phyloP scores from a whole-genome alignment of 495 filamentous ascomycete genomes.

The Penicillium mononematosum region DNA sequence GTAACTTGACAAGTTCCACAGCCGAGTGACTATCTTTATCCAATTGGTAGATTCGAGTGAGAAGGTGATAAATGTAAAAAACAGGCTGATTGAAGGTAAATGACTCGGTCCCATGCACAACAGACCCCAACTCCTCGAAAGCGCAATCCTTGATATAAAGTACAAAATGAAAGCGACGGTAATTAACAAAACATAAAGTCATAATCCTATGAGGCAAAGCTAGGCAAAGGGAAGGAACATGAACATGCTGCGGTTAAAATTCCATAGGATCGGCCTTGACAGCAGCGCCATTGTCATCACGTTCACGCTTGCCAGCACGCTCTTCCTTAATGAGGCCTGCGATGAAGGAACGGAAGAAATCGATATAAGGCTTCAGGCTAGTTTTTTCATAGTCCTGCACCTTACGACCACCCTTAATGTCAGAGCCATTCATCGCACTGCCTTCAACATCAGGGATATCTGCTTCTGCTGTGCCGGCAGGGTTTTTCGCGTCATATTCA shows the following conservation, averaged over 20 bases:
- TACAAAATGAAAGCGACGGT: not conserved
- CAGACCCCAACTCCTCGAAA: conserved; percentile 5
- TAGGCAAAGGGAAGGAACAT: conserved; percentile 2
- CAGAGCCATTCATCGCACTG: conserved; percentile 35
- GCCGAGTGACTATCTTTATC: not conserved
- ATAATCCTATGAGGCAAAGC: conserved; percentile 10
- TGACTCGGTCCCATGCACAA: not conserved
- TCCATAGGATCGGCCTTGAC: conserved; percentile 55
- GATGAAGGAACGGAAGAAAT: conserved; percentile 83
- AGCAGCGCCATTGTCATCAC: conserved; percentile 51
- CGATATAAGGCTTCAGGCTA: conserved; percentile 86
- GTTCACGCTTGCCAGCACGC: conserved; percentile 67
- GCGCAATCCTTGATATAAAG: not conserved
- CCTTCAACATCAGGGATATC: conserved; percentile 42
- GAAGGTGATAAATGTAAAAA: not conserved
- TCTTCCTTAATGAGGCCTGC: conserved; percentile 77
- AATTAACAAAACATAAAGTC: conserved; percentile 18
- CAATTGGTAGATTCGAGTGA: not conserved
- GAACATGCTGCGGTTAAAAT: conserved; percentile 32
- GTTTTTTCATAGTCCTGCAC: conserved; percentile 95
- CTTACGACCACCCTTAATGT: conserved; percentile 44
- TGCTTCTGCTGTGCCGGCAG: conserved; percentile 27
- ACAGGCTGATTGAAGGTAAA: not conserved
- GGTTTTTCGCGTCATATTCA: conserved; percentile 56
- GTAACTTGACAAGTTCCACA: not conserved